Evolutionary conservation across 106 monocot species (phyloP).

Genomic region (Triglochin maritima): DNA sequence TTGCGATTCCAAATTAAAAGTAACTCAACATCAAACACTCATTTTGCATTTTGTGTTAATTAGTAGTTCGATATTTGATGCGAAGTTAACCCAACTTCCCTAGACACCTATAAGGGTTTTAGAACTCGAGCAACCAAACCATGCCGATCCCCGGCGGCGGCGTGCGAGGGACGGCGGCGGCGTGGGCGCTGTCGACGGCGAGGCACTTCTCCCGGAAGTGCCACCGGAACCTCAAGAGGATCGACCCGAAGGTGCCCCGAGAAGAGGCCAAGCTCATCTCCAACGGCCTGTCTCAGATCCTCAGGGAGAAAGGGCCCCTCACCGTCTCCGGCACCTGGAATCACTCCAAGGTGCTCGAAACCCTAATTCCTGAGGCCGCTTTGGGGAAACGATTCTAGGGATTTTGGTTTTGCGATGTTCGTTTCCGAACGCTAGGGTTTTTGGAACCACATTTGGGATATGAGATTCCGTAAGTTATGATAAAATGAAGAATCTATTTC

Average conservation of each 20-base stretch:
- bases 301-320: conserved; percentile 71
- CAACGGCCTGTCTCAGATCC: conserved; percentile 42
- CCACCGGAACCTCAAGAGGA: conserved; percentile 35
- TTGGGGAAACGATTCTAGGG: too few relatives aligned
- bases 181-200: conserved; percentile 13
- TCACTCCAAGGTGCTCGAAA: conserved; percentile 47
- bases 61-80: too few relatives aligned
- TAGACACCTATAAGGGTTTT: too few relatives aligned
- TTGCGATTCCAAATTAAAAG: too few relatives aligned
- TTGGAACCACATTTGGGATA: too few relatives aligned
- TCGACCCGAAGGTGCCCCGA: conserved; percentile 81
- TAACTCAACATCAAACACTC: too few relatives aligned
- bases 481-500: too few relatives aligned
- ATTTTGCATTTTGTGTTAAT: too few relatives aligned
- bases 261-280: conserved; percentile 78
- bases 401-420: too few relatives aligned
- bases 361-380: background rate
- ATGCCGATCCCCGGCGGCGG: background rate
- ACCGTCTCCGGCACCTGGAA: conserved; percentile 77
- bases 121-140: background rate
- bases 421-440: too few relatives aligned
- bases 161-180: background rate
- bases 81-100: too few relatives aligned
- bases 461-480: too few relatives aligned
- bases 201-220: conserved; percentile 60